Conservation (phyloP, 805 yeast species). For the Jamesozyma rosinii region DNA sequence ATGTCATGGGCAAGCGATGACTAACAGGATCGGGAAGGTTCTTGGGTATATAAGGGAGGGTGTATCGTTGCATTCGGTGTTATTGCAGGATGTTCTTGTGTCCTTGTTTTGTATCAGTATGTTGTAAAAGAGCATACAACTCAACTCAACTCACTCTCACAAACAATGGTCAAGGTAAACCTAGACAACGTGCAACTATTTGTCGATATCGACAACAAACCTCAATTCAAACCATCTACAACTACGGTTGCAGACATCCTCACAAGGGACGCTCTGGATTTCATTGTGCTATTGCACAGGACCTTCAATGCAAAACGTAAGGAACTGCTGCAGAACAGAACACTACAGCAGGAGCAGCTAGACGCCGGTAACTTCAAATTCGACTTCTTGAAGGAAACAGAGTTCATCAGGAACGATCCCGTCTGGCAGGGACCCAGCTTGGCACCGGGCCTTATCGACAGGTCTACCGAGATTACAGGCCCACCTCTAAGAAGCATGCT, state of each 20-base stretch:
- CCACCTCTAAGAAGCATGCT: slow-evolving; percentile 81
- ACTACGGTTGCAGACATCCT: slow-evolving; percentile 34
- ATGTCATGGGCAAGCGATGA: too few relatives aligned
- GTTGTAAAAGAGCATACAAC: too few relatives aligned
- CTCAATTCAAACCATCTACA: slow-evolving; percentile 30
- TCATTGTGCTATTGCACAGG: slow-evolving; percentile 65
- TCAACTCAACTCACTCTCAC: too few relatives aligned
- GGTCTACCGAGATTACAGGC: slow-evolving; percentile 78
- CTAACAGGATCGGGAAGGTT: too few relatives aligned
- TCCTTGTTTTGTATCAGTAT: too few relatives aligned
- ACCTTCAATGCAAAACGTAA: slow-evolving; percentile 56
- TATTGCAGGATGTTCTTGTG: too few relatives aligned
- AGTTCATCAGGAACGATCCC: slow-evolving; percentile 56
- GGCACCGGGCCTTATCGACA: slow-evolving; percentile 63
- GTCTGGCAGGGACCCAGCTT: slow-evolving; percentile 68
- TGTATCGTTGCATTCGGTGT: too few relatives aligned
- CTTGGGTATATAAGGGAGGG: too few relatives aligned
- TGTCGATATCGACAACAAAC: slow-evolving; percentile 27
- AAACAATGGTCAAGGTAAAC: slow-evolving; percentile 18
- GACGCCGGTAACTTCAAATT: slow-evolving; percentile 52
- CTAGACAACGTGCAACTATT: slow-evolving; percentile 31
- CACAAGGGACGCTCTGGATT: slow-evolving; percentile 44
- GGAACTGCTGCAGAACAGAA: slow-evolving; percentile 52
- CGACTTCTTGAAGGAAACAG: slow-evolving; percentile 59
- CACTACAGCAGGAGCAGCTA: slow-evolving; percentile 47